Evolutionary conservation across 2,329 filamentous ascomycete genomes (phyloP), one percentile per base, ranked within the genome.

Genomic region (Sclerotiophoma versabilis): DNA sequence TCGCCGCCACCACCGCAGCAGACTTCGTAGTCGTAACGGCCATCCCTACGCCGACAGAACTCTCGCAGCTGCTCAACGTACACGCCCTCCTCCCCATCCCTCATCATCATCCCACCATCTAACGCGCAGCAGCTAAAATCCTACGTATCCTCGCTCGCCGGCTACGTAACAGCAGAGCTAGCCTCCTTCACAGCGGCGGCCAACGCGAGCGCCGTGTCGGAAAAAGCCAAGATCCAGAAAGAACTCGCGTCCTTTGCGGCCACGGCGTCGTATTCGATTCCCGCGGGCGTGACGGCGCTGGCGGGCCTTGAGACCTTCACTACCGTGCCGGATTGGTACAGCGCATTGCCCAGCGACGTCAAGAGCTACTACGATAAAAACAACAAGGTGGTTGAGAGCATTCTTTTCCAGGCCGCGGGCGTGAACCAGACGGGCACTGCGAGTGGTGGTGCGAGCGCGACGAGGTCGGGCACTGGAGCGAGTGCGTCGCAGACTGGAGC

Each of bases 281-380:
- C 63, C 7, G 25, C 43, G 15, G 54, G 45, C 1, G 63, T 68
- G 14, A 66, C 62, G 2, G 30, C 60, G 27, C 11, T 64, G 14
- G 22, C n/a, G 6, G 55, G 48, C 8, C 14, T 65, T 2, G 56
- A 58, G 36, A 63, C 61, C 0, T 61, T 63, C 48, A 65, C 62
- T 2, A 53, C 50, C 2, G 49, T 57, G 19, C 64, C 65, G 0
- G 57, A 36, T 0, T 69, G 66, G 66, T 69, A 66, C 51, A 58
- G 46, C 19, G 64, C 63, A 29, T 58, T 69, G 12, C 66, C 66
- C 3, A 61, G 53, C 48, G 58, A 69, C 20, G 47, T 69, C 17
- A 65, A 63, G 59, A 59, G 54, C 34, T 65, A 66, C 55, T 65
- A 65, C 20, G 66, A 68, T 17, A 48, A 45, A 33, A 58, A 62